A percentile compares a stretch with the other conserved stretches of the same genome.
phyloP scores from a whole-genome alignment of 371 early-diverging fungal species.

The Paraphysoderma sedebokerense region DNA sequence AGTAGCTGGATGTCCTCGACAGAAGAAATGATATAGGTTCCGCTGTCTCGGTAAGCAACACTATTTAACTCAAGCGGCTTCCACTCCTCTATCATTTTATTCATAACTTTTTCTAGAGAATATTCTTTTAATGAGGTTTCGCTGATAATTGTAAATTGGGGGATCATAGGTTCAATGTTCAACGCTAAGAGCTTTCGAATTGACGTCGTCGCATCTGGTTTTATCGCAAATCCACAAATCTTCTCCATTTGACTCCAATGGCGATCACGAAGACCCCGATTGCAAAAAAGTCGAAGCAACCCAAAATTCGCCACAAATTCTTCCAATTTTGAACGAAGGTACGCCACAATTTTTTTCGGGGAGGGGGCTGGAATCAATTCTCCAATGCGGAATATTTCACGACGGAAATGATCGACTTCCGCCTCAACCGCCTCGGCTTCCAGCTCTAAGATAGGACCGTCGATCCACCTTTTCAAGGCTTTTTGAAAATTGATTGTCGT shows the following conservation, averaged over 20 bases:
- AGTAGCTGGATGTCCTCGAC: constrained; percentile 27
- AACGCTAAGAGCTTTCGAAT: constrained; percentile 24
- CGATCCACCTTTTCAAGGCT: constrained; percentile 34
- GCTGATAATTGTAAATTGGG: constrained; percentile 25
- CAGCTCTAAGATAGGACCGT: constrained; percentile 30
- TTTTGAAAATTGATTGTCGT: constrained; percentile 35
- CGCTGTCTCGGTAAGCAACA: constrained; percentile 31
- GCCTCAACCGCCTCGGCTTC: constrained; percentile 31
- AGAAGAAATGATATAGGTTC: constrained; percentile 29
- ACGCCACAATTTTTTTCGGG: constrained; percentile 25
- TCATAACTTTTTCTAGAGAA: constrained; percentile 29
- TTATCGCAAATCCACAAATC: constrained; percentile 18
- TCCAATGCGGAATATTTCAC: constrained; percentile 31
- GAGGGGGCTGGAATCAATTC: constrained; percentile 23
- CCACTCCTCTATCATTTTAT: constrained; percentile 38
- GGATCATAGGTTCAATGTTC: constrained; percentile 21
- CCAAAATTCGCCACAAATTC: constrained; percentile 31
- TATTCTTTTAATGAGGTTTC: constrained; percentile 37
- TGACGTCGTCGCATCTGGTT: constrained; percentile 18
- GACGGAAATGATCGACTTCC: constrained; percentile 23
- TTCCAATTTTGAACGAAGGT: constrained; percentile 31
- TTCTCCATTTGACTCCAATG: constrained; percentile 31
- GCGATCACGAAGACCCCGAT: constrained; percentile 34
- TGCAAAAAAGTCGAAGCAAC: constrained; percentile 28
- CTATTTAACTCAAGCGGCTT: constrained; percentile 21